Percentiles rank a stretch among this genome's conserved stretches.
Evolutionary conservation across 306 rosid species (phyloP).

Genomic region (Dalbergia oliveri): DNA sequence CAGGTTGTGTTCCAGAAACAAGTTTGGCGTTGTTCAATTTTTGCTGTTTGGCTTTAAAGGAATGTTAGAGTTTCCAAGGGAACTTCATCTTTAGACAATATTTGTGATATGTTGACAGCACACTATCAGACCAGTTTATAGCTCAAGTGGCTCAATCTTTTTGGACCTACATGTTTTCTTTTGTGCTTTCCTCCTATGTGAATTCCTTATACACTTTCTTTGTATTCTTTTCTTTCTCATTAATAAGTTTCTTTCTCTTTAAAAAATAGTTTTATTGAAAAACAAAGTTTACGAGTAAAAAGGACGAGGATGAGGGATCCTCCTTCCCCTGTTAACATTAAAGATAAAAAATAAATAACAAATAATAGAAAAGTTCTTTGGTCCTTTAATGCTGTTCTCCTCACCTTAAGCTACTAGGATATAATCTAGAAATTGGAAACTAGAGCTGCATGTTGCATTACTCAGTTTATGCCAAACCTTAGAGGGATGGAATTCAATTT

Average conservation of each 20-base stretch:
- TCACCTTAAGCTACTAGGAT: slow-evolving; percentile 23
- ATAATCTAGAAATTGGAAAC: slow-evolving; percentile 16
- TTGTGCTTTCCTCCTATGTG: neutral
- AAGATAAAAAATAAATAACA: neutral
- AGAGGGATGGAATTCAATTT: slow-evolving; percentile 11
- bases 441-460: slow-evolving; percentile 15
- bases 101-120: neutral
- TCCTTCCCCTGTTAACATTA: too few species aligned
- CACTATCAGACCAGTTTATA: too few species aligned
- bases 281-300: neutral
- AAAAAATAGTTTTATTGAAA: slow-evolving; percentile 4
- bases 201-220: neutral
- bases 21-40: neutral
- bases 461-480: slow-evolving; percentile 17
- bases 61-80: neutral
- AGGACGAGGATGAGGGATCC: slow-evolving; percentile 10
- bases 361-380: neutral
- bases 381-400: slow-evolving; percentile 6
- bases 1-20: neutral
- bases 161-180: slow-evolving; percentile 15
- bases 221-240: neutral
- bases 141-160: neutral
- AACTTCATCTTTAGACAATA: neutral
- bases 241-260: neutral
- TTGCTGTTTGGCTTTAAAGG: neutral